Evolutionary conservation across 106 monocot genomes (phyloP), one percentile per base, ranked within the genome.

Genomic region (Allium sativum): DNA sequence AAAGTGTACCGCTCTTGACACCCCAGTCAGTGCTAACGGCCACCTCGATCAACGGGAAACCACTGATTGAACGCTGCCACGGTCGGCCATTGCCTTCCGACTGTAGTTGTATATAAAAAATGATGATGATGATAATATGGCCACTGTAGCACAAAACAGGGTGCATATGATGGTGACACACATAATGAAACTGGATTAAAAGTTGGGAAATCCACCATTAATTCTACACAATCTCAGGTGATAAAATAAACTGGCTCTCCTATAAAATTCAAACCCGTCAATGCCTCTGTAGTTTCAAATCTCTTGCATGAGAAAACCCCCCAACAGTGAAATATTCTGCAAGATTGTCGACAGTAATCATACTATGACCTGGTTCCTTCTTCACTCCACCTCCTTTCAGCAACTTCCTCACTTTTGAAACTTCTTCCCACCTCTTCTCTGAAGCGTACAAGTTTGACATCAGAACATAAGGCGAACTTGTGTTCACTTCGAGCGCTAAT

Each of bases 381-480:
- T 68, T 80, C 52, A 83, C 54, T 20, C 71, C 67, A 45, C 64
- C 64, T 15, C 51, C 45, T 48, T 67, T 80, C 59, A 83, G 15
- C 61, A 81, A 16, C 66, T 71, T 77, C 66, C 83, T 73, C 14
- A 70, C 75, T 42, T 56, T 66, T 8, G 80, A 58, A 64, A 75
- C 80, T 18, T 44, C 62, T 22, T 78, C 70, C 83, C 88, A 83
- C 70, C 67, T 80, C 40, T 67, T 70, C 72, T 61, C 55, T 8
- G 70, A 75, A 59, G 83, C 88, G 73, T 81, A 81, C 66, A 88
- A 52, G 59, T 66, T 83, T 21, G 83, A 74, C 45, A 80, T 21
- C 18, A 88, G 72, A 51, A 88, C 77, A 70, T 73, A 88, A 9
- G 80, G 83, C 18, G 83, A 88, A 65, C 80, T 80, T 10, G 77